A percentile compares a stretch with the other conserved stretches of the same genome.
phyloP scores from a whole-genome alignment of 1,139 yeast species.

The Diutina pseudorugosa region DNA sequence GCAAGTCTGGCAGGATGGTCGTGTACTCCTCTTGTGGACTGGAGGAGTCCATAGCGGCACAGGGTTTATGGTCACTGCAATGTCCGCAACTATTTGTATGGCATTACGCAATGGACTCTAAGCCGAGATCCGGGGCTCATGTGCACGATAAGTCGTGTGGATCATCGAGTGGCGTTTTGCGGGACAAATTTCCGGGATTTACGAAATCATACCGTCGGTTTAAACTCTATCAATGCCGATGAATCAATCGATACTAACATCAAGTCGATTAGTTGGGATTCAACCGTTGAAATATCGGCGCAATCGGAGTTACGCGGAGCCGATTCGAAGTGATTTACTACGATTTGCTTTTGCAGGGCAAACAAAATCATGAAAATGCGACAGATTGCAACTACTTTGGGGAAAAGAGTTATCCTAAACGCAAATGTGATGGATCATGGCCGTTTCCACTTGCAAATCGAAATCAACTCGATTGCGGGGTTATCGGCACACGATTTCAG shows the following conservation, averaged over 20 bases:
- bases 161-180: background rate
- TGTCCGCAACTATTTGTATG: background rate
- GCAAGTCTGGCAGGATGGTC: background rate
- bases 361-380: background rate
- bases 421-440: too few relatives aligned
- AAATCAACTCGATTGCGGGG: background rate
- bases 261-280: too few relatives aligned
- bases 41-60: background rate
- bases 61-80: background rate
- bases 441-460: too few relatives aligned
- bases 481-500: background rate
- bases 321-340: background rate
- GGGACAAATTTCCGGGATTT: background rate
- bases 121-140: background rate
- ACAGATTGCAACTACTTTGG: too few relatives aligned
- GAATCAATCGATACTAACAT: too few relatives aligned
- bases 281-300: background rate
- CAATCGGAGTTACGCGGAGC: background rate
- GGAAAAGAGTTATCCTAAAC: too few relatives aligned
- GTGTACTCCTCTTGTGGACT: background rate
- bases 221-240: too few relatives aligned
- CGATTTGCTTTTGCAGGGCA: background rate
- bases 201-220: background rate
- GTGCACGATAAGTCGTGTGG: background rate
- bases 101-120: background rate